Conservation (phyloP, 352 stramenopile genomes). For the Phytophthora hybrid region DNA sequence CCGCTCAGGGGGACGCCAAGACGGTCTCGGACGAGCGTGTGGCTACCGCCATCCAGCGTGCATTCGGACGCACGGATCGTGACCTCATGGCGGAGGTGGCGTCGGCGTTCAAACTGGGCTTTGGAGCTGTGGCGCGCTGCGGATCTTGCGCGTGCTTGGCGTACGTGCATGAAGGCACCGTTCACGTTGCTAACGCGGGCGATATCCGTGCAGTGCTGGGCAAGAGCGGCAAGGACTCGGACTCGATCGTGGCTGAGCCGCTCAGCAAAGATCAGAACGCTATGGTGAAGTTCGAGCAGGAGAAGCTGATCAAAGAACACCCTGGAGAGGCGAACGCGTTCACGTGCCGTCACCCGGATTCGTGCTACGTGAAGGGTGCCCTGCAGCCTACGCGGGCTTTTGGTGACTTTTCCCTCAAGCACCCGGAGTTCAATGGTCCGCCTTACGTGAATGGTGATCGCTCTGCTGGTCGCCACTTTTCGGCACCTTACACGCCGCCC, state of each 20-base stretch:
- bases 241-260: constrained; percentile 61
- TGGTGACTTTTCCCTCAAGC: constrained; percentile 95
- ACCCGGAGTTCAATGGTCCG: constrained; percentile 93
- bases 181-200: constrained; percentile 91
- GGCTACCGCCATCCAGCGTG: constrained; percentile 75
- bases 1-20: constrained; percentile 35
- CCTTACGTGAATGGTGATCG: constrained; percentile 84
- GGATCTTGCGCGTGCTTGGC: constrained; percentile 90
- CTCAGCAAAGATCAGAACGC: constrained; percentile 95
- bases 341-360: constrained; percentile 89
- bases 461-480: constrained; percentile 88
- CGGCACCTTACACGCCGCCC: constrained; percentile 90
- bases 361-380: constrained; percentile 95
- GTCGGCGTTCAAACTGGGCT: constrained; percentile 91
- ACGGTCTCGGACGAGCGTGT: constrained; percentile 60
- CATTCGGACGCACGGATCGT: constrained; percentile 89
- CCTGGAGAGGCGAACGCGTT: constrained; percentile 92
- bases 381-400: constrained; percentile 92
- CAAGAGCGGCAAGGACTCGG: constrained; percentile 48
- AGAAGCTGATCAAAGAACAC: constrained; percentile 87
- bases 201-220: constrained; percentile 87
- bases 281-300: constrained; percentile 88
- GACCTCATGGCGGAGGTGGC: constrained; percentile 85
- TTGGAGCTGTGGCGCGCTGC: constrained; percentile 89
- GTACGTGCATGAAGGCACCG: constrained; percentile 71